phyloP scores from a whole-genome alignment of 768 basidiomycete species.

The Mycena amicta region DNA sequence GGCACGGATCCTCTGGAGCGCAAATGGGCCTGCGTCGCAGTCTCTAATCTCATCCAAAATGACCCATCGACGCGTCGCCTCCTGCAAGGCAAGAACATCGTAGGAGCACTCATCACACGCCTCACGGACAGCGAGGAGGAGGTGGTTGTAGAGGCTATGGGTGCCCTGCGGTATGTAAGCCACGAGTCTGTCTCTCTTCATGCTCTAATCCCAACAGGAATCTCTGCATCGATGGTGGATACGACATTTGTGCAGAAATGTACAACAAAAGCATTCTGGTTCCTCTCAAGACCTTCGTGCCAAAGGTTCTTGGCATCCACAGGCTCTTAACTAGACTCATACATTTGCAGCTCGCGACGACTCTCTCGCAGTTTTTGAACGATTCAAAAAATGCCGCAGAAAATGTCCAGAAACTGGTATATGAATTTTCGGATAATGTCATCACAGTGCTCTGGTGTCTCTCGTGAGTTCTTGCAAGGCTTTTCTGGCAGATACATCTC shows the following conservation, averaged over 20 bases:
- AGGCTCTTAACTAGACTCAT: background rate
- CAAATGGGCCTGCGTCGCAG: slow-evolving; percentile 95
- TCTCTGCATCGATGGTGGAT: slow-evolving; percentile 92
- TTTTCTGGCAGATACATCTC: slow-evolving; percentile 9
- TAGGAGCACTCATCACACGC: slow-evolving; percentile 83
- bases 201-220: slow-evolving; percentile 55
- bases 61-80: slow-evolving; percentile 90
- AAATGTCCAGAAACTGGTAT: slow-evolving; percentile 73
- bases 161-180: slow-evolving; percentile 82
- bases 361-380: slow-evolving; percentile 67
- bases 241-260: slow-evolving; percentile 96
- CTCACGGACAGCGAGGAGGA: slow-evolving; percentile 89
- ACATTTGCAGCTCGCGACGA: slow-evolving; percentile 65
- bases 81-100: slow-evolving; percentile 88
- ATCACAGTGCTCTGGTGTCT: slow-evolving; percentile 94
- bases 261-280: slow-evolving; percentile 92
- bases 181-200: background rate
- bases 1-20: slow-evolving; percentile 77
- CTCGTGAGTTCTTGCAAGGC: slow-evolving; percentile 61
- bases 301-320: slow-evolving; percentile 56
- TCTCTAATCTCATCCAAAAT: slow-evolving; percentile 94
- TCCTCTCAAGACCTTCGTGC: slow-evolving; percentile 73
- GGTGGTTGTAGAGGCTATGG: slow-evolving; percentile 86
- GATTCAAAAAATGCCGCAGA: slow-evolving; percentile 65
- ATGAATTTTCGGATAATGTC: slow-evolving; percentile 89